phyloP scores from a whole-genome alignment of 176 grass and related monocot genomes.

The Aegilops sharonensis region DNA sequence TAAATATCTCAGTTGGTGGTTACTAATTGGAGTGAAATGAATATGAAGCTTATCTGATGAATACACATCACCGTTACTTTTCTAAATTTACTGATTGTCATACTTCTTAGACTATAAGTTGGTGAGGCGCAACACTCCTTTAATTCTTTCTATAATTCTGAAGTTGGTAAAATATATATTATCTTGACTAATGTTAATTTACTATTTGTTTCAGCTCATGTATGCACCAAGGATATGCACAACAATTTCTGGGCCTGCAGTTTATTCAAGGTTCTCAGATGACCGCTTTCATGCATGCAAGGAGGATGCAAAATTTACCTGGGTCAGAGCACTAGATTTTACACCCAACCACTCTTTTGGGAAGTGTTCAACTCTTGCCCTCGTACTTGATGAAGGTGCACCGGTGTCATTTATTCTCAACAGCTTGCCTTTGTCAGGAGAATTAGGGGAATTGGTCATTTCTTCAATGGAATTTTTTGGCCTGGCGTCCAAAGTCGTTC shows the following conservation, averaged over 20 bases:
- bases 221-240: constrained; percentile 85
- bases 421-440: constrained; percentile 52
- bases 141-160: constrained; percentile 19
- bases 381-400: constrained; percentile 48
- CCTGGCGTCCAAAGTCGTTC: constrained; percentile 54
- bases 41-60: constrained; percentile 18
- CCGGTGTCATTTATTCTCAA: constrained; percentile 52
- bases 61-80: constrained; percentile 1
- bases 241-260: constrained; percentile 40
- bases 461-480: constrained; percentile 5
- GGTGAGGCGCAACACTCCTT: constrained; percentile 28
- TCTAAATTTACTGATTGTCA: constrained; percentile 27
- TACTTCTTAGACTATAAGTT: constrained; percentile 28
- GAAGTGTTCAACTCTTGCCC: constrained; percentile 56
- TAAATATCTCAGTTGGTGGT: not conserved
- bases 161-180: not conserved
- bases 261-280: constrained; percentile 60
- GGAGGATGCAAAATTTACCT: constrained; percentile 63
- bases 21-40: constrained; percentile 4
- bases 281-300: constrained; percentile 72
- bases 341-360: constrained; percentile 69
- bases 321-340: constrained; percentile 86
- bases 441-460: constrained; percentile 56
- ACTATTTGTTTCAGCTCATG: constrained; percentile 54
- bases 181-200: constrained; percentile 17